Base-by-base conservation (phyloP, 1,284 basidiomycete genomes). In the Malassezia cuniculi region DNA sequence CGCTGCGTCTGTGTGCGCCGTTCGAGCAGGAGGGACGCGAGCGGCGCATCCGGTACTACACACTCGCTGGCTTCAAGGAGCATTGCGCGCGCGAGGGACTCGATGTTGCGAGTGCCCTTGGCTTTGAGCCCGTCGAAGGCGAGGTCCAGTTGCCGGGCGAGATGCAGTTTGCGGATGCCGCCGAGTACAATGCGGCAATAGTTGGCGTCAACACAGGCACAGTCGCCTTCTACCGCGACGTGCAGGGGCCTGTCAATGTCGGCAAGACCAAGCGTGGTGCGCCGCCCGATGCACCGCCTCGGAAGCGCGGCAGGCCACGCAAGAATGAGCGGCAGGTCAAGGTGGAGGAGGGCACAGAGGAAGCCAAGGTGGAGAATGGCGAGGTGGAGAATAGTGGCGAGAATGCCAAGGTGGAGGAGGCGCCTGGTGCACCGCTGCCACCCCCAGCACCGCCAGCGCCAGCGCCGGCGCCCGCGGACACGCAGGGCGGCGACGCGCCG, bases 21-120 rank as follows among this genome's bases (percentile, higher is more conserved):
- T 45, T 45, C 33, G 42, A 45, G 37, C 42, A 45, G 18, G 22
- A 34, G 10, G 42, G 42, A 10, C 42, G 42, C n/a, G 42, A 45
- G 34, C 36, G 42, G 15, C 42, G 42, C 2, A 39, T 45, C 24
- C 42, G 42, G 5, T 45, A 45, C 21, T 45, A 45, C 34, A 34
- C 36, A 12, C 34, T 28, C 16, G 22, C 26, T 11, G 36, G 32
- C 17, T 45, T 45, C 25, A 16, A 17, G 8, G 32, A 5, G 20
- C 31, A 22, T 12, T 45, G 42, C 28, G 32, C 15, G 7, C 17
- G 7, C 17, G 31, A 35, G 12, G 42, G 34, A 6, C 22, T 45
- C 11, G 30, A 37, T 12, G 24, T 45, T 15, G 30, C 30, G 20
- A 17, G 24, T 12, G 42, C 36, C 14, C 42, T 45, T 4, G 42